These are phyloP conservation scores for Bipolaris victoriae DNA, from an alignment of 2,329 filamentous ascomycete species.

Conservation along the genomic window DNA sequence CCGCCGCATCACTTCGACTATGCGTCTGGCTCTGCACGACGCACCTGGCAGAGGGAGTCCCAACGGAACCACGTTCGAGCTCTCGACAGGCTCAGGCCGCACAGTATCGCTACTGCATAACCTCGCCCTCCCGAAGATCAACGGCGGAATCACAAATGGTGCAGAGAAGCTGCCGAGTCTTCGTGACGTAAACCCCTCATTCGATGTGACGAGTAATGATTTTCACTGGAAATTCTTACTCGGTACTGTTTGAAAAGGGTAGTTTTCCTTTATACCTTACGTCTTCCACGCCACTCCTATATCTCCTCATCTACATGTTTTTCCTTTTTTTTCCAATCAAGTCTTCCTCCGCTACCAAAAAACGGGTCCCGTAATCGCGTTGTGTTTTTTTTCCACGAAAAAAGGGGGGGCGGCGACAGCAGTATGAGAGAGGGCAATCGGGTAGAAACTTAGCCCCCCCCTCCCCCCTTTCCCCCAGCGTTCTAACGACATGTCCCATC, in stretches of 20 bases:
- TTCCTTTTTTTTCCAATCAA: too few relatives aligned
- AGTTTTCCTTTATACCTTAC: too few relatives aligned
- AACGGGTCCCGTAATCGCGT: too few relatives aligned
- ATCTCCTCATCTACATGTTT: too few relatives aligned
- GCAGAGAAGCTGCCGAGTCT: slow-evolving; percentile 34
- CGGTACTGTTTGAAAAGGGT: slow-evolving; percentile 35
- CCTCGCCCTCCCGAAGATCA: slow-evolving; percentile 37
- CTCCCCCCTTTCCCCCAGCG: too few relatives aligned
- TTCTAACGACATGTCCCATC: too few relatives aligned
- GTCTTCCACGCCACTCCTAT: too few relatives aligned
- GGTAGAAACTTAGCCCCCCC: too few relatives aligned
- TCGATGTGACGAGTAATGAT: slow-evolving; percentile 40
- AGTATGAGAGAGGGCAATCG: too few relatives aligned
- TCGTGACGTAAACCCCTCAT: slow-evolving; percentile 37
- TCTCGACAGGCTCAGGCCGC: slow-evolving; percentile 42
- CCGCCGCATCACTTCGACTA: slow-evolving; percentile 41
- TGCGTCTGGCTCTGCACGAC: slow-evolving; percentile 36
- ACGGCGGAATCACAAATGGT: slow-evolving; percentile 32
- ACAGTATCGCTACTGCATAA: slow-evolving; percentile 45
- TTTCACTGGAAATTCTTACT: slow-evolving; percentile 46
- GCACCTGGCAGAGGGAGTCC: slow-evolving; percentile 34
- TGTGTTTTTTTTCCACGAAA: too few relatives aligned
- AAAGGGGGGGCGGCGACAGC: too few relatives aligned
- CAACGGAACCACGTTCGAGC: slow-evolving; percentile 43
- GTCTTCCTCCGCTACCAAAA: too few relatives aligned